These are phyloP conservation scores for Heterococcus sp. DNA, from an alignment of 108 stramenopile genomes.

Conservation along the genomic window DNA sequence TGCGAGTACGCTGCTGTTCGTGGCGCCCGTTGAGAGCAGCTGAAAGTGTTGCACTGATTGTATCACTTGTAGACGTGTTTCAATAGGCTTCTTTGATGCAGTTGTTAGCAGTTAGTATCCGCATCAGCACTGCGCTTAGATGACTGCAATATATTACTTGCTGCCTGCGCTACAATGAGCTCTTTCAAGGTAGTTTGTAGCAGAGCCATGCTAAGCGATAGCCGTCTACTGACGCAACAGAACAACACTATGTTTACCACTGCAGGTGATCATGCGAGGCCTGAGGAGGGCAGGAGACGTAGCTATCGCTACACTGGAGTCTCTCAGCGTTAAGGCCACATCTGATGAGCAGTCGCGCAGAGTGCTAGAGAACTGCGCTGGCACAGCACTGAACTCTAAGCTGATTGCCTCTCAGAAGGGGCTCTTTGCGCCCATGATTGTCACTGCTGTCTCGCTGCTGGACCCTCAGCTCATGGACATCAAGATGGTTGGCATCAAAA, in stretches of 20 bases:
- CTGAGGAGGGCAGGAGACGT: conserved; percentile 67
- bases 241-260: too few species aligned
- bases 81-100: not conserved
- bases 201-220: not conserved
- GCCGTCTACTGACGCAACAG: not conserved
- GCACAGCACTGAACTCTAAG: conserved; percentile 96
- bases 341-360: conserved; percentile 63
- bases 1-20: not conserved
- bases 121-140: not conserved
- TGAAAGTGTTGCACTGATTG: not conserved
- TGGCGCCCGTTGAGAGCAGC: not conserved
- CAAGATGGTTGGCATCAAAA: too few species aligned
- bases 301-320: conserved; percentile 72
- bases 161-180: not conserved
- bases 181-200: not conserved
- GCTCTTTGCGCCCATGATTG: conserved; percentile 96
- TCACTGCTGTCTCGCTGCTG: conserved; percentile 78
- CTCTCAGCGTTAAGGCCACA: conserved; percentile 59
- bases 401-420: conserved; percentile 91
- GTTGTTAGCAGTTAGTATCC: not conserved
- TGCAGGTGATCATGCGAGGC: conserved; percentile 45
- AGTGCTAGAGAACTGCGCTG: conserved; percentile 86
- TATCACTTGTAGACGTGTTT: not conserved
- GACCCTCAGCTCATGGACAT: conserved; percentile 67
- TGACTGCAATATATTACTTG: not conserved